A percentile compares a stretch with the other conserved stretches of the same genome.
These are phyloP conservation scores for Eleusine coracana DNA, from an alignment of 176 grass and related monocot genomes.

Conservation along the genomic window DNA sequence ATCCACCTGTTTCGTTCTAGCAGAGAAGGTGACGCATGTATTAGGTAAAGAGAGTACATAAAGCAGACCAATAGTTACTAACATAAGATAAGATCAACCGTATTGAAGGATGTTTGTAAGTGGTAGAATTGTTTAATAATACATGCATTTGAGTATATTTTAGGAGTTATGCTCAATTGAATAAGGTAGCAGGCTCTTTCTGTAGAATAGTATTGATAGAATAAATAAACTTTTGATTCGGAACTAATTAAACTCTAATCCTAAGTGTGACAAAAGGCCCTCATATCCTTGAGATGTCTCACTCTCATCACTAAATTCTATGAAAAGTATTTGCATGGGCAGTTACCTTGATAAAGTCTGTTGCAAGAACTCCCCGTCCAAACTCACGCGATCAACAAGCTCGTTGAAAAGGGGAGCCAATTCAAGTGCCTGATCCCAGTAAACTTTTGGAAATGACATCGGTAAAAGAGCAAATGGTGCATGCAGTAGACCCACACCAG, in stretches of 20 bases:
- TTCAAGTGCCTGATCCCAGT: constrained; percentile 64
- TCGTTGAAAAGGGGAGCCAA: constrained; percentile 66
- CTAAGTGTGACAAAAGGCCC: background rate
- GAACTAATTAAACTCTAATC: background rate
- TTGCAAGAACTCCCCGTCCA: constrained; percentile 62
- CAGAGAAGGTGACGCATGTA: background rate
- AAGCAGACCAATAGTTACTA: background rate
- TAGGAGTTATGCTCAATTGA: too few relatives aligned
- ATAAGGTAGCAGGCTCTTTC: background rate
- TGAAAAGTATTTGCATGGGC: background rate
- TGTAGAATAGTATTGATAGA: background rate
- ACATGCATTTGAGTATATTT: background rate
- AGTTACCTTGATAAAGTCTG: constrained; percentile 57
- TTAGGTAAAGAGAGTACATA: background rate
- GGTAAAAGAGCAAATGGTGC: constrained; percentile 64
- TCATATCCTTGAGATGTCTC: background rate
- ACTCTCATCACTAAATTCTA: background rate
- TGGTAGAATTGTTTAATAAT: background rate
- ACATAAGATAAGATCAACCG: background rate
- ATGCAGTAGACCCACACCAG: constrained; percentile 64
- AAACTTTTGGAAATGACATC: constrained; percentile 51
- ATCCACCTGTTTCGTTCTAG: constrained; percentile 68
- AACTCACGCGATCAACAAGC: constrained; percentile 62
- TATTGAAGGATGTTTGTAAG: background rate
- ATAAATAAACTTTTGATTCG: background rate